Evolutionary conservation across 1,284 basidiomycete species (phyloP), one percentile per base, ranked within the genome.

Genomic region (Rhodotorula mucilaginosa): DNA sequence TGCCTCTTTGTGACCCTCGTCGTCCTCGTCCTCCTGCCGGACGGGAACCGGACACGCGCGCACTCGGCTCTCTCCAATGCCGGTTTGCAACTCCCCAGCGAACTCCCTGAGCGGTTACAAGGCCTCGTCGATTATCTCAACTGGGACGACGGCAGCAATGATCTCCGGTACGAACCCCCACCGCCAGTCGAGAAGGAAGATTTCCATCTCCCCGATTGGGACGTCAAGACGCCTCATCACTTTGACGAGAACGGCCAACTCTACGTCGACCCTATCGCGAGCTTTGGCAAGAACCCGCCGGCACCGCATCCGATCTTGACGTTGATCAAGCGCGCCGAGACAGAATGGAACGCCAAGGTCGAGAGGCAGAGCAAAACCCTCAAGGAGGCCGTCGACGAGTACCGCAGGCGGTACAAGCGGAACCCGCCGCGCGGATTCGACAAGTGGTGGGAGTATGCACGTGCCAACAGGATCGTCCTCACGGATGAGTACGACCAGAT

Each of bases 341-440:
- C 75, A 19, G 81, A 82, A 64, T 85, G 84, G 84, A 79, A 81
- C 58, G 71, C 77, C 18, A 80, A 81, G 75, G 68, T 84, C 21
- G 71, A 79, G 19, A 73, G 78, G 68, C 84, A 85, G 80, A 82
- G 81, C 70, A 81, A 79, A 76, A 82, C 82, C 21, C 76, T 85
- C 46, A 81, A 82, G 59, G 80, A 84, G 73, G 83, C 83, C 13
- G 83, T 82, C 5, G 70, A 79, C 57, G 81, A 82, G 72, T 85
- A 85, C 76, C 79, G 80, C 65, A 75, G 78, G 64, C 78, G 81
- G 61, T 83, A 83, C 79, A 79, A 78, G 73, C 71, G 68, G 78
- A 76, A 80, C 31, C 84, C 84, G 5, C 84, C 84, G 1, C 80
- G 80, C 8, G 77, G 78, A 21, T 79, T 78, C 61, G 78, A 78